phyloP scores from a whole-genome alignment of 768 basidiomycete genomes.

The Naganishia vishniacii region DNA sequence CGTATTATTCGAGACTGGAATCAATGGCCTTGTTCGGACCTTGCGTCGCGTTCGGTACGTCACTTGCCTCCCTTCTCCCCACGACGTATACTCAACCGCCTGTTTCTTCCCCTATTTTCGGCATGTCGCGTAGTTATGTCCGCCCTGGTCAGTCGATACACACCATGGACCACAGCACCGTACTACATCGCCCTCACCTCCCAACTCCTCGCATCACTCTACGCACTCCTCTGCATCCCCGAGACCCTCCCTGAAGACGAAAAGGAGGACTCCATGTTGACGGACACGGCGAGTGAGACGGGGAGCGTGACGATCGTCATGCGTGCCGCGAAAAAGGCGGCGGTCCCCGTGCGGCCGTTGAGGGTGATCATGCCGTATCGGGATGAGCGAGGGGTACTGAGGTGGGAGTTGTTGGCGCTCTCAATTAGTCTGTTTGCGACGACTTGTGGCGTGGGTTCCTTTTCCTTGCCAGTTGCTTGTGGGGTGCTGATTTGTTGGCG shows the following conservation, averaged over 20 bases:
- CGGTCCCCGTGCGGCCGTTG: slow-evolving; percentile 36
- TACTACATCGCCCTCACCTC: slow-evolving; percentile 39
- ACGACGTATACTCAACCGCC: background rate
- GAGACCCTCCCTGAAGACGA: slow-evolving; percentile 32
- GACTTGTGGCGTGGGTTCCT: slow-evolving; percentile 34
- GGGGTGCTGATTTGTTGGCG: background rate
- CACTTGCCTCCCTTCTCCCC: background rate
- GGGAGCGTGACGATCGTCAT: slow-evolving; percentile 21
- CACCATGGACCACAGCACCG: slow-evolving; percentile 32
- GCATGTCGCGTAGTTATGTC: slow-evolving; percentile 40
- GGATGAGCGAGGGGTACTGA: slow-evolving; percentile 30
- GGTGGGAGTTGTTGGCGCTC: slow-evolving; percentile 37
- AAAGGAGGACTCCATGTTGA: background rate
- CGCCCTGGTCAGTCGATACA: slow-evolving; percentile 37
- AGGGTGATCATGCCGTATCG: slow-evolving; percentile 35
- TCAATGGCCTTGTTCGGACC: slow-evolving; percentile 39
- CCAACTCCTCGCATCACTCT: slow-evolving; percentile 34
- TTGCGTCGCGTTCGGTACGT: slow-evolving; percentile 33
- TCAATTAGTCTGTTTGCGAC: slow-evolving; percentile 37
- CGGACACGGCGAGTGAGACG: background rate
- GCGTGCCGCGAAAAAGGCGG: slow-evolving; percentile 29
- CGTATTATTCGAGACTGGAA: slow-evolving; percentile 40
- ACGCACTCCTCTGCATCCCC: slow-evolving; percentile 33
- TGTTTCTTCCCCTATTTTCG: too few relatives aligned
- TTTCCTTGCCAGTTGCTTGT: background rate